Percentiles rank a stretch among this genome's conserved stretches.
phyloP scores from a whole-genome alignment of 108 stramenopile genomes.

The Cyclotella choctawhatcheeana region DNA sequence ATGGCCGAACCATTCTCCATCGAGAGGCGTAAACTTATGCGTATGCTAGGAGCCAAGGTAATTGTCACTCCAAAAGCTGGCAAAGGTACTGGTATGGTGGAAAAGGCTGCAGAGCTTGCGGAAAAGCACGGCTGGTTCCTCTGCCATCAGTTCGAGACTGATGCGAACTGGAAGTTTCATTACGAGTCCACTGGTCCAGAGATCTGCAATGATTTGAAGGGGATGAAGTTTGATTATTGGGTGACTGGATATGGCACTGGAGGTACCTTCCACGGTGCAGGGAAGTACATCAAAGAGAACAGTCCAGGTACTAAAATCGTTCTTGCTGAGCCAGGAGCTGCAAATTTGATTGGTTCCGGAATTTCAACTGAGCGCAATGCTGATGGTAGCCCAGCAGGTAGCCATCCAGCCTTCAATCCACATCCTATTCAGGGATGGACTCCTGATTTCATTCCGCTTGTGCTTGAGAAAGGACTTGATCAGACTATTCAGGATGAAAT shows the following conservation, averaged over 20 bases:
- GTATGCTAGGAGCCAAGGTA: constrained; percentile 72
- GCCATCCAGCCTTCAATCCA: constrained; percentile 60
- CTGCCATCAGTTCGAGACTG: constrained; percentile 80
- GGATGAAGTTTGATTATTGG: constrained; percentile 61
- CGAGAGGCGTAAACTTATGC: constrained; percentile 76
- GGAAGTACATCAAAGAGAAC: constrained; percentile 61
- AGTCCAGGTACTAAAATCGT: constrained; percentile 70
- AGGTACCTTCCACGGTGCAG: constrained; percentile 72
- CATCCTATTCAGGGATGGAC: constrained; percentile 73
- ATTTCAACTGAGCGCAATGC: constrained; percentile 56
- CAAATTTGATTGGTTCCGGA: constrained; percentile 67
- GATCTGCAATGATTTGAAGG: constrained; percentile 64
- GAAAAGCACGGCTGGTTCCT: constrained; percentile 72
- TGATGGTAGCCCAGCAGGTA: constrained; percentile 55
- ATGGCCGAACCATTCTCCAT: constrained; percentile 77
- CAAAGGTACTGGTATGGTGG: constrained; percentile 77
- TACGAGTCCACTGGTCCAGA: constrained; percentile 79
- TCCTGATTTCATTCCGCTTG: constrained; percentile 82
- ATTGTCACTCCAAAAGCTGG: constrained; percentile 67
- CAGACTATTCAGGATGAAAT: constrained; percentile 53
- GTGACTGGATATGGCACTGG: constrained; percentile 73
- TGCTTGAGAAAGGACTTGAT: constrained; percentile 56
- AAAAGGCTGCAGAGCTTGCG: constrained; percentile 71
- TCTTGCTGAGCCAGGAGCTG: constrained; percentile 69
- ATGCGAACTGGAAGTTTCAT: constrained; percentile 79